Conservation (phyloP, 2,329 filamentous ascomycete genomes). For the Cadophora luteo-olivacea region DNA sequence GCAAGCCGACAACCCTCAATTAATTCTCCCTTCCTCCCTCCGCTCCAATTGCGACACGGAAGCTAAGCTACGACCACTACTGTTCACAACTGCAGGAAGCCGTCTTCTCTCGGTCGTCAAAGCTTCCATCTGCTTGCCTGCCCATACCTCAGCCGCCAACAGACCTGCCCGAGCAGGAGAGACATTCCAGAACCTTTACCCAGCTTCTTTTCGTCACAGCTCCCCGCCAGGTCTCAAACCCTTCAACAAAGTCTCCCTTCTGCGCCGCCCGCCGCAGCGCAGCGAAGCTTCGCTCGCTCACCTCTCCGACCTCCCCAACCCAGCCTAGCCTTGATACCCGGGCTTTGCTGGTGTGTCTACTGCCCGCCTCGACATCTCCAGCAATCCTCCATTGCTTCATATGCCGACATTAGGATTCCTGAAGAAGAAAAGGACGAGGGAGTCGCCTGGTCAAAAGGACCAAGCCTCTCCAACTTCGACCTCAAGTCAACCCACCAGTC, state of each 20-base stretch:
- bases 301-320: slow-evolving; percentile 33
- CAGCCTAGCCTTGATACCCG: slow-evolving; percentile 39
- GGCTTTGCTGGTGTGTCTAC: slow-evolving; percentile 38
- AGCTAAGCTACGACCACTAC: slow-evolving; percentile 22
- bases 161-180: slow-evolving; percentile 21
- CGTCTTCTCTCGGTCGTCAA: slow-evolving; percentile 32
- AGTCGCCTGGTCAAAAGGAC: slow-evolving; percentile 73
- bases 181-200: slow-evolving; percentile 37
- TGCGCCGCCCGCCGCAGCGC: slow-evolving; percentile 4
- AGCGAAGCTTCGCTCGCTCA: slow-evolving; percentile 15
- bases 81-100: slow-evolving; percentile 34
- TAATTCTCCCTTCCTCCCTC: slow-evolving; percentile 16
- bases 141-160: slow-evolving; percentile 23
- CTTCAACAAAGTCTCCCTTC: slow-evolving; percentile 10
- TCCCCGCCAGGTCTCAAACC: slow-evolving; percentile 2
- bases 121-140: slow-evolving; percentile 24
- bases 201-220: slow-evolving; percentile 24
- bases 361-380: slow-evolving; percentile 37
- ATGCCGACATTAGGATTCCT: slow-evolving; percentile 98
- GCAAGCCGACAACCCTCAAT: slow-evolving; percentile 15
- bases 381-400: slow-evolving; percentile 42
- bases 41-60: slow-evolving; percentile 31
- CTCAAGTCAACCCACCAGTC: slow-evolving; percentile 68
- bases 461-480: slow-evolving; percentile 71
- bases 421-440: slow-evolving; percentile 98